Base-by-base conservation (phyloP, 441 rosid species). In the Omphalea diandra region DNA sequence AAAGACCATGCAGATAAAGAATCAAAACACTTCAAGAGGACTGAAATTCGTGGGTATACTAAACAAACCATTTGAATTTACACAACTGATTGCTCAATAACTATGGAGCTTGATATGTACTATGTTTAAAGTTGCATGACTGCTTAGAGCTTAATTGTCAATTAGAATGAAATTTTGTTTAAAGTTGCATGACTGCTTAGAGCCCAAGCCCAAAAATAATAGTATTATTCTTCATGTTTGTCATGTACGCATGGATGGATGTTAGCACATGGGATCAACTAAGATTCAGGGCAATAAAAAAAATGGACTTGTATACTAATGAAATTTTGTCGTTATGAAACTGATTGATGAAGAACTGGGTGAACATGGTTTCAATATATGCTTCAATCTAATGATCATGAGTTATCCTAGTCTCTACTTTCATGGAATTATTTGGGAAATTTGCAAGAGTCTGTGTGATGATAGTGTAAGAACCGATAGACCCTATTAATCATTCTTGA, bases 401-500 rank as follows among this genome's bases (percentile, higher is more conserved):
- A 46, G 20, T 31, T 1, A 32, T 24, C 65, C 12, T 7, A 15
- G 9, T 18, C 14, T 15, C n/a, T 29, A 54, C 27, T 9, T 58
- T 18, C 20, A 58, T 8, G 22, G 22, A 7, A 35, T 18, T 33
- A 59, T 32, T 18, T 1, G 31, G 7, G 6, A 4, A 58, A 22
- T 20, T 20, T 3, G 61, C 26, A 24, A 26, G 54, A 32, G 44
- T n/a, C 20, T 55, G 59, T 33, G 22, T 20, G 9, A 7, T 65
- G 41, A 22, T 66, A 44, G 14, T 35, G 26, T 26, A 47, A 38
- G 2, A 44, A 31, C 24, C 17, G 31, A 41, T 33, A 15, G 31
- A 40, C 38, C 63, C 29, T 7, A 27, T 20, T 66, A 35, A 20
- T 18, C 40, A 44, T 50, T 46, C 61, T 53, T 33, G 68, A 59